Evolutionary conservation across 1,139 yeast species (phyloP).

Genomic region (Kodamaea plutei): DNA sequence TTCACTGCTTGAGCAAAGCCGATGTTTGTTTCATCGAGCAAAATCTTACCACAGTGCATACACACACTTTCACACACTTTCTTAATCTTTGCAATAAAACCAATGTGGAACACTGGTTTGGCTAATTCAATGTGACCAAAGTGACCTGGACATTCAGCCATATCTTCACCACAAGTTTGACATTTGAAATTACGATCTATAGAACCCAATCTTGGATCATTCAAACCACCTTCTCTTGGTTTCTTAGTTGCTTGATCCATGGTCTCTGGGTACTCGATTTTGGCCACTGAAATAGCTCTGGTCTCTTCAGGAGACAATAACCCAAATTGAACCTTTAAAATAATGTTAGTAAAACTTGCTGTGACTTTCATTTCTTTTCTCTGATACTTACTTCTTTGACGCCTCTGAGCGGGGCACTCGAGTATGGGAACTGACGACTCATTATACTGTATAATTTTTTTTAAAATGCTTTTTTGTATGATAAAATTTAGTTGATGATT

Average conservation of each 20-base stretch:
- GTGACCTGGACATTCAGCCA: conserved; percentile 99
- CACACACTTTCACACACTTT: conserved; percentile 96
- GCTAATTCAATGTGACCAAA: conserved; percentile 98
- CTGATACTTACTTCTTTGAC: conserved; percentile 73
- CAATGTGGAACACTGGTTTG: conserved; percentile 97
- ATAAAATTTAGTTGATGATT: background rate
- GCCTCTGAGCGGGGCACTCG: conserved; percentile 95
- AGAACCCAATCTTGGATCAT: conserved; percentile 95
- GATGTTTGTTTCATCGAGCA: conserved; percentile 82
- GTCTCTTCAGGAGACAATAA: conserved; percentile 96
- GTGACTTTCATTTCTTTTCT: too few relatives aligned
- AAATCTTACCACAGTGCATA: conserved; percentile 95
- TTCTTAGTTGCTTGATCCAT: conserved; percentile 96
- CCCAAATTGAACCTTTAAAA: conserved; percentile 85
- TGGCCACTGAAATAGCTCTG: conserved; percentile 94
- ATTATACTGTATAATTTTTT: conserved; percentile 16
- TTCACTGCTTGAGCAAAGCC: conserved; percentile 85
- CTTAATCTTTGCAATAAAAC: conserved; percentile 88
- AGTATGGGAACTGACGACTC: conserved; percentile 77
- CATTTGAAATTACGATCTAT: conserved; percentile 96
- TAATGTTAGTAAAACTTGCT: conserved; percentile 13
- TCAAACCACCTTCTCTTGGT: conserved; percentile 94
- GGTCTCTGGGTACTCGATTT: conserved; percentile 96
- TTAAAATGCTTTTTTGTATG: background rate
- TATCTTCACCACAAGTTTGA: conserved; percentile 98